A percentile compares a stretch with the other conserved stretches of the same genome.
Evolutionary conservation across 1,284 basidiomycete genomes (phyloP).

Genomic region (Sporisorium exsertum): DNA sequence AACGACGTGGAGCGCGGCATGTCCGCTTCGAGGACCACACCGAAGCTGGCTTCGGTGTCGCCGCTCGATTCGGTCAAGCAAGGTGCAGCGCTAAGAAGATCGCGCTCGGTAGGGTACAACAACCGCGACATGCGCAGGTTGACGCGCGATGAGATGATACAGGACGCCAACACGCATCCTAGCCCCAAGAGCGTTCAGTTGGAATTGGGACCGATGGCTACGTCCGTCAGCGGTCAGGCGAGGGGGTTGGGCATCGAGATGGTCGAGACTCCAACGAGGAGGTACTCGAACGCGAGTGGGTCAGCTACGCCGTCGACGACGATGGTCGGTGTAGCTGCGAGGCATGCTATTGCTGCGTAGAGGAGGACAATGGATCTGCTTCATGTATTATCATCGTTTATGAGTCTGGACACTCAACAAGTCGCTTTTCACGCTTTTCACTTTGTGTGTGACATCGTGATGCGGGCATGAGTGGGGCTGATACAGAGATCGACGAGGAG

Average conservation of each 20-base stretch:
- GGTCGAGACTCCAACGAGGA: neutral
- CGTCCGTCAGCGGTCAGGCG: neutral
- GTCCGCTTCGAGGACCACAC: constrained; percentile 17
- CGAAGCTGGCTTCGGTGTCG: constrained; percentile 15
- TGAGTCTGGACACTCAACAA: neutral
- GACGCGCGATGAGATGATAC: constrained; percentile 24
- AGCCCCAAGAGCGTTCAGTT: constrained; percentile 9
- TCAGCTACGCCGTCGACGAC: neutral
- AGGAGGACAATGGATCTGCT: neutral
- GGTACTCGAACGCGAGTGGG: constrained; percentile 6
- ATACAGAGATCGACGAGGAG: too few species aligned
- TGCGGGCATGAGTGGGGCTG: too few species aligned
- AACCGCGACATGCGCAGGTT: constrained; percentile 14
- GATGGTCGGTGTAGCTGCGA: neutral
- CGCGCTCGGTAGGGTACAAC: constrained; percentile 25
- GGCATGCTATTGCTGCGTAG: constrained; percentile 19
- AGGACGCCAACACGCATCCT: constrained; percentile 6
- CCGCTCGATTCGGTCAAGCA: constrained; percentile 22
- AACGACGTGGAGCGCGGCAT: neutral
- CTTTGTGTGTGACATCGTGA: neutral
- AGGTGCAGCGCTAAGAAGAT: constrained; percentile 10
- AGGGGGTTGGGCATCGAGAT: constrained; percentile 22
- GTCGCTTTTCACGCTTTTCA: neutral
- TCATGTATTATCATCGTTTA: neutral
- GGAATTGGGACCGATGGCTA: neutral